Percentiles rank a stretch among this genome's conserved stretches.
phyloP scores from a whole-genome alignment of 148 eudicot genomes.

The Nyssa sinensis region DNA sequence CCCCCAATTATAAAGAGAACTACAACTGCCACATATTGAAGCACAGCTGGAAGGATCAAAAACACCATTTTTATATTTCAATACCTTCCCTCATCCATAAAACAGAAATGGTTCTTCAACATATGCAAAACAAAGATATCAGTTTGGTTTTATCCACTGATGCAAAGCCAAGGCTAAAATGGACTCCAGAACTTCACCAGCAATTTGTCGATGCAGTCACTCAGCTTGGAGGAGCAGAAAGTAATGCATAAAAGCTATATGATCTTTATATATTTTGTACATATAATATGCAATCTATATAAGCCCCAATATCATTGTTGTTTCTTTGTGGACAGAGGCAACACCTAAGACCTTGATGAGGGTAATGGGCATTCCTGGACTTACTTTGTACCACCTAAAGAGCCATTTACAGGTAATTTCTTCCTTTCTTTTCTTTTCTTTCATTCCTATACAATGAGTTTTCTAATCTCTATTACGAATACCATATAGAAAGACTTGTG shows the following conservation, averaged over 20 bases:
- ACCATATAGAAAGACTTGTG: neutral
- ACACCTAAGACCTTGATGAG: constrained; percentile 86
- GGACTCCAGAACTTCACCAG: constrained; percentile 89
- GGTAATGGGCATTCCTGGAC: constrained; percentile 75
- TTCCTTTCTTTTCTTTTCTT: too few relatives aligned
- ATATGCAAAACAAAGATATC: constrained; percentile 47
- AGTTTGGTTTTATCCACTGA: constrained; percentile 77
- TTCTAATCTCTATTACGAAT: neutral
- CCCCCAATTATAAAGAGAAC: constrained; percentile 56
- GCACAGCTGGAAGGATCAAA: constrained; percentile 20
- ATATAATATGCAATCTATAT: neutral
- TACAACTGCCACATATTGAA: constrained; percentile 38
- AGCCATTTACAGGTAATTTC: constrained; percentile 81
- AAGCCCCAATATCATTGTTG: constrained; percentile 3
- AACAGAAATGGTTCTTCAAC: constrained; percentile 56
- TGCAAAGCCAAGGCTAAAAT: constrained; percentile 95
- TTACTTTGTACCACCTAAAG: constrained; percentile 84
- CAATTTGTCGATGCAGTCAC: constrained; percentile 64
- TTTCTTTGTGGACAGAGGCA: constrained; percentile 62
- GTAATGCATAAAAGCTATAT: constrained; percentile 27
- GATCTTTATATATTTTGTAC: neutral
- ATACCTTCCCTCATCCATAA: too few relatives aligned
- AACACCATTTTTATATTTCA: constrained; percentile 9
- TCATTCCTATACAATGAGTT: neutral
- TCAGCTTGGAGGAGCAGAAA: constrained; percentile 82